Conservation (phyloP, 495 filamentous ascomycete genomes). For the Penicillium argentinense region DNA sequence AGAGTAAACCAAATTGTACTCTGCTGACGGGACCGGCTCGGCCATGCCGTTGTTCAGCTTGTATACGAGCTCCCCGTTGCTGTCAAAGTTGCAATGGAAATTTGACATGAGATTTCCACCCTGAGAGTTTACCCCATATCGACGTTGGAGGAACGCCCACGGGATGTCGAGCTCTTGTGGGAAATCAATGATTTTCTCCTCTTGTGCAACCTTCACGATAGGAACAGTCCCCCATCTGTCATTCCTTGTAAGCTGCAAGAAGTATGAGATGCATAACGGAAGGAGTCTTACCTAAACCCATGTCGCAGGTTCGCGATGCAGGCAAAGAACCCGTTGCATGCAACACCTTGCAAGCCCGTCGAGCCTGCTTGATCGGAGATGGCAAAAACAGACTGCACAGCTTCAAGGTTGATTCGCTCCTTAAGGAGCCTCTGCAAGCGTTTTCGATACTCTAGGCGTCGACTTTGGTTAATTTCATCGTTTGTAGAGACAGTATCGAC, state of each 20-base stretch:
- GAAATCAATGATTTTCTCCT: slow-evolving; percentile 35
- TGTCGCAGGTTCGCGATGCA: slow-evolving; percentile 37
- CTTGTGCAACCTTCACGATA: slow-evolving; percentile 39
- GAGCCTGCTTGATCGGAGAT: slow-evolving; percentile 9
- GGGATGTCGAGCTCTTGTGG: slow-evolving; percentile 33
- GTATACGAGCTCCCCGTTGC: slow-evolving; percentile 22
- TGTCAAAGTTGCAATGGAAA: slow-evolving; percentile 33
- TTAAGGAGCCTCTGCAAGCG: neutral
- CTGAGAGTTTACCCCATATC: slow-evolving; percentile 35
- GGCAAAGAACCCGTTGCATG: slow-evolving; percentile 38
- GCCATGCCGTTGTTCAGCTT: slow-evolving; percentile 36
- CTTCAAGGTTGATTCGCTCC: neutral
- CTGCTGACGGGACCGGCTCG: slow-evolving; percentile 22
- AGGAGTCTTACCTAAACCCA: slow-evolving; percentile 27
- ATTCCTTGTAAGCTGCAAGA: neutral
- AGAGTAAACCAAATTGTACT: slow-evolving; percentile 33
- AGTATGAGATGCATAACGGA: neutral
- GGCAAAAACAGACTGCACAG: neutral
- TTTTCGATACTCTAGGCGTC: neutral
- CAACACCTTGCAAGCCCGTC: slow-evolving; percentile 22
- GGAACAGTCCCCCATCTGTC: slow-evolving; percentile 45
- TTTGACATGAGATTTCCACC: slow-evolving; percentile 38
- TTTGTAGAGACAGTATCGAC: slow-evolving; percentile 19
- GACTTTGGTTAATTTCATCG: slow-evolving; percentile 4
- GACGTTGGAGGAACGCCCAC: slow-evolving; percentile 37